Evolutionary conservation across 768 basidiomycete species (phyloP).

Genomic region (Serendipita sp.): DNA sequence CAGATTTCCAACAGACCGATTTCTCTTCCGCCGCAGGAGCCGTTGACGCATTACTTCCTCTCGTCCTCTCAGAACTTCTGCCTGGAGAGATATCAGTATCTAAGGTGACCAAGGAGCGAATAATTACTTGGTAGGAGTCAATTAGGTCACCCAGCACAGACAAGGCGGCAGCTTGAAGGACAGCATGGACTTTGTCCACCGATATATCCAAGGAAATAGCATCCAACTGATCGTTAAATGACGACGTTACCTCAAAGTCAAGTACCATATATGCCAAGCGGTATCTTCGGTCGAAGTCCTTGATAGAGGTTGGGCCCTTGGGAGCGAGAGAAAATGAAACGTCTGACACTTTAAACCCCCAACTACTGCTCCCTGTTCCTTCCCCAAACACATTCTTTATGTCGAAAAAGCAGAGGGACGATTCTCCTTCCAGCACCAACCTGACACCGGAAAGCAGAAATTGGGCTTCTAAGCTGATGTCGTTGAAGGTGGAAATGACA

Average conservation of each 20-base stretch:
- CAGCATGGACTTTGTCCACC: constrained; percentile 71
- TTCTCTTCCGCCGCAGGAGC: background rate
- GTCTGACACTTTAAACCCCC: constrained; percentile 59
- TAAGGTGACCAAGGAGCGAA: background rate
- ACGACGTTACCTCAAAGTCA: constrained; percentile 35
- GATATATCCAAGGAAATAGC: constrained; percentile 27
- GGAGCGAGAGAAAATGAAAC: constrained; percentile 76
- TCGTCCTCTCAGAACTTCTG: constrained; percentile 49
- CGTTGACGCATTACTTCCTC: constrained; percentile 24
- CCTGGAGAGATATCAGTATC: constrained; percentile 26
- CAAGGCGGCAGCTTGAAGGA: constrained; percentile 88
- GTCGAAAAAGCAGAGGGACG: constrained; percentile 60
- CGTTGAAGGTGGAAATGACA: background rate
- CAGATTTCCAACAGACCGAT: background rate
- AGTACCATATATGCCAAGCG: constrained; percentile 73
- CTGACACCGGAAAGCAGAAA: constrained; percentile 56
- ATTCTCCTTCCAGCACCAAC: constrained; percentile 56
- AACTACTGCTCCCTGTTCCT: constrained; percentile 19
- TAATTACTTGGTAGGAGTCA: constrained; percentile 60
- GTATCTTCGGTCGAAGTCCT: constrained; percentile 40
- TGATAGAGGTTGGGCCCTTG: constrained; percentile 24
- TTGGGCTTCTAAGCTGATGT: constrained; percentile 6
- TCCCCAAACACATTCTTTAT: constrained; percentile 26
- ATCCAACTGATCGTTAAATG: background rate
- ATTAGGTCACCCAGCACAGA: constrained; percentile 80